Percentiles rank a stretch among this genome's conserved stretches.
Evolutionary conservation across 192 early-diverging fungal species (phyloP).

Genomic region (Linnemannia schmuckeri): DNA sequence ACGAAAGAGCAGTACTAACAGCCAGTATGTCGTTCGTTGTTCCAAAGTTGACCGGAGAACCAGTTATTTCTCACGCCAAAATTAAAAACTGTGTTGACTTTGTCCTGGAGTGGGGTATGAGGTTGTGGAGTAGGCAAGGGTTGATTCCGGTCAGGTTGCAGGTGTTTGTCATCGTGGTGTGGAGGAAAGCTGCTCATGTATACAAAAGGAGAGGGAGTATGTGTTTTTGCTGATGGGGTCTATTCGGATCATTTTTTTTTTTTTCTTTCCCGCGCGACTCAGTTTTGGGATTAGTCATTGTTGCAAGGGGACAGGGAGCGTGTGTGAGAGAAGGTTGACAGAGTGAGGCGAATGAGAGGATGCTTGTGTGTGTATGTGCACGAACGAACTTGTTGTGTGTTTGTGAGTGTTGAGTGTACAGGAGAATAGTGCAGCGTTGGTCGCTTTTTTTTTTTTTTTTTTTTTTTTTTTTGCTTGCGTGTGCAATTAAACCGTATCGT

Average conservation of each 20-base stretch:
- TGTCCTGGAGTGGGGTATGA: neutral
- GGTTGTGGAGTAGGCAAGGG: neutral
- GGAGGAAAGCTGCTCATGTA: neutral
- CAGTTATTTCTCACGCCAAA: conserved; percentile 3
- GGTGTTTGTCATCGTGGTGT: neutral
- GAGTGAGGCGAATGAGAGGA: too few relatives aligned
- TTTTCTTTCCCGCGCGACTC: neutral
- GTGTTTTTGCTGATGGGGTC: neutral
- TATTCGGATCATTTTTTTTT: neutral
- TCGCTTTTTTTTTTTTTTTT: too few relatives aligned
- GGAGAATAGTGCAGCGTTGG: neutral
- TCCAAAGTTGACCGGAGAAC: neutral
- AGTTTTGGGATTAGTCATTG: neutral
- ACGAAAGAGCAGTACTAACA: neutral
- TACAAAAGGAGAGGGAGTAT: neutral
- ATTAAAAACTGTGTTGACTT: neutral
- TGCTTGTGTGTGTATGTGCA: too few relatives aligned
- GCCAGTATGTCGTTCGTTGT: neutral
- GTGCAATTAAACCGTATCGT: neutral
- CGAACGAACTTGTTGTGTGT: neutral
- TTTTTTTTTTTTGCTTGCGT: neutral
- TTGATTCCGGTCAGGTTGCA: neutral
- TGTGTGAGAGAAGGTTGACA: too few relatives aligned
- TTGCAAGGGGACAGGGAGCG: neutral
- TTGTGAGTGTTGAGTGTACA: neutral